These are phyloP conservation scores for Tetracentron sinense DNA, from an alignment of 164 flowering plant genomes.

Conservation along the genomic window DNA sequence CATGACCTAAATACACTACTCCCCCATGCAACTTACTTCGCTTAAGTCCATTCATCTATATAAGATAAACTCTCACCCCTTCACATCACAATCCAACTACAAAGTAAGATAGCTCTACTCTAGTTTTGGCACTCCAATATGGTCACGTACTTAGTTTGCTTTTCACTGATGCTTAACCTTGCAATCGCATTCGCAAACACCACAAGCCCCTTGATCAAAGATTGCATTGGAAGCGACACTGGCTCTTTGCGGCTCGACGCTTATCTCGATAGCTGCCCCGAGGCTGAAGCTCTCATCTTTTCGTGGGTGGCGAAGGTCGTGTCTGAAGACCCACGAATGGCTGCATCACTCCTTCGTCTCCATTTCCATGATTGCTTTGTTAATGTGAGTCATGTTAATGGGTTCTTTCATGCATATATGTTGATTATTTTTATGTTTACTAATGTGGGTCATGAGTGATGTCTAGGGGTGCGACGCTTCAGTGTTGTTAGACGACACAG, in stretches of 20 bases:
- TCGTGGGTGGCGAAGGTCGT: constrained; percentile 51
- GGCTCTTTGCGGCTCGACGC: constrained; percentile 18
- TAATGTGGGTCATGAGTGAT: neutral
- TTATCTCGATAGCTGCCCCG: constrained; percentile 52
- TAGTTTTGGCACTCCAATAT: constrained; percentile 5
- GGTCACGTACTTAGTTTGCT: constrained; percentile 17
- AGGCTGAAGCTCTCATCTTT: constrained; percentile 54
- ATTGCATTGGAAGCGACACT: constrained; percentile 29
- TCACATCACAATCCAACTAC: neutral
- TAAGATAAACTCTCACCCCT: neutral
- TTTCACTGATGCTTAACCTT: constrained; percentile 16
- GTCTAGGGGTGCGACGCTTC: constrained; percentile 87
- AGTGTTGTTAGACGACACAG: constrained; percentile 61
- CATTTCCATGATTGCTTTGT: constrained; percentile 89
- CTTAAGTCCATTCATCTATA: neutral
- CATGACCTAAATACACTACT: neutral
- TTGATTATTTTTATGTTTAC: neutral
- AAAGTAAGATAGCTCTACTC: neutral
- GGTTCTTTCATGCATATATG: neutral
- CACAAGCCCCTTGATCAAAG: constrained; percentile 24
- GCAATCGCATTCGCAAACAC: constrained; percentile 12
- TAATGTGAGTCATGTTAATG: constrained; percentile 35
- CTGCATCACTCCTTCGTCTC: constrained; percentile 74
- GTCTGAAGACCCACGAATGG: constrained; percentile 61
- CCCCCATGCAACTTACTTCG: neutral